Base-by-base conservation (phyloP, 2,329 filamentous ascomycete species). In the Elsinoe perseae region DNA sequence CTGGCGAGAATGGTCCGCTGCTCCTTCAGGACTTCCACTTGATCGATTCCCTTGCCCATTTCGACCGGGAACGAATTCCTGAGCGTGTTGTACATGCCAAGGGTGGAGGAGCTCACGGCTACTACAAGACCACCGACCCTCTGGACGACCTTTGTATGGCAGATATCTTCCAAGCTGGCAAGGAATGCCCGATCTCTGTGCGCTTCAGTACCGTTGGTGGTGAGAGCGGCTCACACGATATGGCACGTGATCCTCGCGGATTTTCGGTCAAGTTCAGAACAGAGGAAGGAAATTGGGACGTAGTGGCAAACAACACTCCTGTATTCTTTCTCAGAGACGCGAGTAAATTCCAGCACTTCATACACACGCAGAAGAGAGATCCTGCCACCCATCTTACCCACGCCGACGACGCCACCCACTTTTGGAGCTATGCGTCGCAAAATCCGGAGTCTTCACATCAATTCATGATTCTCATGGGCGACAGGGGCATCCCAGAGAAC, bases 131-230 rank as follows among this genome's bases (percentile, higher is more conserved):
- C 9, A 77, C 75, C 34, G 69, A 76, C 40, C 64, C 72, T 1
- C 60, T 76, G 28, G 73, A 76, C 25, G 75, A 77, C 59, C 64
- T 77, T 3, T 74, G 66, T 54, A 54, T 72, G 53, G 74, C 74
- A 36, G 74, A 76, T 57, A 66, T 77, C 46, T 77, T 77, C 64
- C 73, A 79, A 58, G 75, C 81, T 56, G 86, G 85, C 62, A 88
- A 88, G 74, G 80, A 81, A 69, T 88, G 84, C 50, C 81, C 84
- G 14, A 70, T 84, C 59, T 77, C 84, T 1, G 77, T 80, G 36
- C 82, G 87, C 3, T 89, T 90, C 70, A 89, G 85, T 0, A 90
- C 86, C 1, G 86, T 89, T 3, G 85, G 85, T 66, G 85, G 85
- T 58, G 85, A 89, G 69, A 81, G 81, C 58, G 85, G 85, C 6